Evolutionary conservation across 495 filamentous ascomycete genomes (phyloP), one percentile per base, ranked within the genome.

Genomic region (Beverwykella pulmonaria): DNA sequence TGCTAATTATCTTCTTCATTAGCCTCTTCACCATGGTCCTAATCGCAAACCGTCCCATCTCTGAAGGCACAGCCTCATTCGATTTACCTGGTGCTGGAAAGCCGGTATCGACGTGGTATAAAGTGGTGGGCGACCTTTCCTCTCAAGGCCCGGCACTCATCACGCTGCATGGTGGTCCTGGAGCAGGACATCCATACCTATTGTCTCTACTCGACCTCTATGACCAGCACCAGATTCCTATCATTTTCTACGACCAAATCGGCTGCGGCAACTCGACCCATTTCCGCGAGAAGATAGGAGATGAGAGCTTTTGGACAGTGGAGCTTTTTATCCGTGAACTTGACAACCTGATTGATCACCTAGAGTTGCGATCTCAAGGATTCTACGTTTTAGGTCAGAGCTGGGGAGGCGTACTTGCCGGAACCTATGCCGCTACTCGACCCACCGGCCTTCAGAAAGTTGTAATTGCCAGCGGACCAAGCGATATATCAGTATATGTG

Each of bases 211-310:
- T 64, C 0, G 76, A 79, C 44, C 69, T 81, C n/a, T n/a, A n/a
- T n/a, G n/a, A n/a, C n/a, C 64, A 73, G 27, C 70, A 78, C 55
- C 61, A 30, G 7, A 54, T 53, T 17, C 77, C 80, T 5, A 69
- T 84, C 19, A 68, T 85, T 22, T 61, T 83, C 68, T 86, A 86
- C 68, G 82, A 84, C 65, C 81, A 84, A 61, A 69, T 85, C 61
- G 82, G 82, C 19, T 79, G 75, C 67, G 83, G 81, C 25, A 22
- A 60, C 4, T 80, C 76, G 26, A 83, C 83, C 0, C 81, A 78
- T 55, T 72, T 82, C 1, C 76, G 65, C 2, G 75, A 82, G 10
- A 82, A 79, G 48, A 49, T 27, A 0, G 75, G 75, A 30, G 78
- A 81, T 56, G 68, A 71, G 19, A 56, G 47, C 0, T 83, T 84